These are phyloP conservation scores for Volvox africanus DNA, from an alignment of 139 green algal genomes.

Conservation along the genomic window DNA sequence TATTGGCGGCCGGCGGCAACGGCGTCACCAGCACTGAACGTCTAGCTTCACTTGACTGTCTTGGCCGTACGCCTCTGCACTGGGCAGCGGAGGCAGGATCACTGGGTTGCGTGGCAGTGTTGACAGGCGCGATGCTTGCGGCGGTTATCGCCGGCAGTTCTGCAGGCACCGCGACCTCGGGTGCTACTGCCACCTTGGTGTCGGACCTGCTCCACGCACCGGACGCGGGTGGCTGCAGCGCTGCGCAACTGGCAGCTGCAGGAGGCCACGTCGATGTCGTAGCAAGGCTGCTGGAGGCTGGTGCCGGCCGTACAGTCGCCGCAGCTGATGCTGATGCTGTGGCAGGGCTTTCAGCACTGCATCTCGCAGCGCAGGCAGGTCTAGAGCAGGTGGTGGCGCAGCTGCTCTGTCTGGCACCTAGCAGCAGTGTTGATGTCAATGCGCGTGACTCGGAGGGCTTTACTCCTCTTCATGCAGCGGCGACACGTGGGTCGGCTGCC, in stretches of 20 bases:
- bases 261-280: conserved; percentile 37
- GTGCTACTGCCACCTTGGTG: background rate
- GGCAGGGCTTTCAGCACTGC: background rate
- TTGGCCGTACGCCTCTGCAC: conserved; percentile 33
- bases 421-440: background rate
- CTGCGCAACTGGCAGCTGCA: conserved; percentile 36
- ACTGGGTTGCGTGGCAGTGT: conserved; percentile 1
- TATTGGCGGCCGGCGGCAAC: conserved; percentile 4
- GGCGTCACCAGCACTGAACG: background rate
- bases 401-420: background rate
- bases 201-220: conserved; percentile 8
- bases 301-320: background rate
- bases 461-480: conserved; percentile 25
- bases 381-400: conserved; percentile 31
- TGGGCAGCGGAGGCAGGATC: conserved; percentile 33
- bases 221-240: conserved; percentile 4
- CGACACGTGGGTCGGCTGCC: background rate
- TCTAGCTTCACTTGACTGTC: background rate
- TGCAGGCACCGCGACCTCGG: background rate
- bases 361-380: conserved; percentile 14
- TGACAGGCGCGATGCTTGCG: conserved; percentile 10
- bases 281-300: conserved; percentile 38
- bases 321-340: background rate
- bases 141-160: background rate
- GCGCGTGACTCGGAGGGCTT: conserved; percentile 28